Evolutionary conservation across 139 green algal species (phyloP), one percentile per base, ranked within the genome.

Genomic region (Micractinium sp.): DNA sequence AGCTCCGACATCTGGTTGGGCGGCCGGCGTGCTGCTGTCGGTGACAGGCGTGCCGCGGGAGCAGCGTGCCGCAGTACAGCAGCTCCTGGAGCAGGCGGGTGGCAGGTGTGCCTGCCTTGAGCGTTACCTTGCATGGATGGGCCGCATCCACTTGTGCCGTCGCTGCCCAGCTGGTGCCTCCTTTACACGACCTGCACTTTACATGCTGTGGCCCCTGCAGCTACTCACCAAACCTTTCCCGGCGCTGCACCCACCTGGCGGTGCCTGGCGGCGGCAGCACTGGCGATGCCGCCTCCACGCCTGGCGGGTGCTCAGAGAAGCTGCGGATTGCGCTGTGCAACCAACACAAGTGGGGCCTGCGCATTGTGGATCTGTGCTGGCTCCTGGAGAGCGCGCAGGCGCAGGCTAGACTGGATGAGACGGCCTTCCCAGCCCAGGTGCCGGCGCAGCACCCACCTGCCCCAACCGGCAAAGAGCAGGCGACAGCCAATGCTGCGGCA

Each of bases 231-330:
- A 90, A 80, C 86, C 86, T 90, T 1, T 90, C 86, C 3, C 77
- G 78, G 16, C 77, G 86, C 29, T 90, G 86, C 86, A 90, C 86
- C 38, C 86, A 90, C 38, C 75, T 90, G 35, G 56, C 78, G 29
- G 77, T 90, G 77, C 29, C 86, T 39, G 15, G 41, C 78, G 71
- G 25, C 35, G 77, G 41, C 38, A 82, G 38, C 77, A 31, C 3
- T 0, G 16, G 15, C 18, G 39, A 20, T 23, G 71, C 74, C 20
- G 47, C n/a, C 19, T 15, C 33, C 12, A 19, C 56, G 56, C n/a
- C 31, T 25, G 22, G 20, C 20, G 39, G 1, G 36, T 66, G 67
- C 60, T 86, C 86, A 3, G 77, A 90, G 9, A 90, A 90, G 77
- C 86, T 90, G 33, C 36, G 25, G 56, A 61, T n/a, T 1, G 86